A percentile compares a stretch with the other conserved stretches of the same genome.
These are phyloP conservation scores for Lophiostoma macrostomum DNA, from an alignment of 495 filamentous ascomycete species.

Conservation along the genomic window DNA sequence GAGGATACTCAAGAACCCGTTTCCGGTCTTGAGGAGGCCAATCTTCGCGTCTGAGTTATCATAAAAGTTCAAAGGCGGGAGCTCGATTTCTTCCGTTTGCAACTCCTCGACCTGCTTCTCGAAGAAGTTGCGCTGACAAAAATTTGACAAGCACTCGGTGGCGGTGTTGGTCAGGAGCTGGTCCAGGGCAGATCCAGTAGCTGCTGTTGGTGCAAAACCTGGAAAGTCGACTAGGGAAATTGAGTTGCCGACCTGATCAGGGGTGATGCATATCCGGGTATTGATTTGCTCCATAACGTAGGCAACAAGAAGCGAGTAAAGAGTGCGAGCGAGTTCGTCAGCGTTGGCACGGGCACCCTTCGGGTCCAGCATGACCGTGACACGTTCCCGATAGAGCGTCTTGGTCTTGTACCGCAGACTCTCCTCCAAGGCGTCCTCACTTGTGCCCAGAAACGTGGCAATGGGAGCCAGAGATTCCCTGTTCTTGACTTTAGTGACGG, in stretches of 20 bases:
- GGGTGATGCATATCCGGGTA: constrained; percentile 79
- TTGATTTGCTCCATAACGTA: constrained; percentile 92
- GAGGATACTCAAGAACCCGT: constrained; percentile 87
- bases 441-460: constrained; percentile 87
- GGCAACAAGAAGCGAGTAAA: constrained; percentile 94
- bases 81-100: constrained; percentile 85
- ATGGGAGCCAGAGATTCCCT: constrained; percentile 83
- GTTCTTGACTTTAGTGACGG: constrained; percentile 81
- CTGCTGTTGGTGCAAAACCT: constrained; percentile 77
- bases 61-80: constrained; percentile 91
- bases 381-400: constrained; percentile 88
- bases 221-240: constrained; percentile 95
- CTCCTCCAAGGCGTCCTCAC: constrained; percentile 72
- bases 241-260: constrained; percentile 87
- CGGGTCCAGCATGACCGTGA: constrained; percentile 96
- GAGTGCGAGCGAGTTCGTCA: constrained; percentile 85
- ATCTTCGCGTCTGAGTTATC: constrained; percentile 94
- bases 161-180: constrained; percentile 94
- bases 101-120: constrained; percentile 86
- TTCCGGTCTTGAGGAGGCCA: constrained; percentile 83
- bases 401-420: constrained; percentile 93
- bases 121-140: constrained; percentile 93
- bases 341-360: constrained; percentile 85
- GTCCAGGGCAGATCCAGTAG: constrained; percentile 82
- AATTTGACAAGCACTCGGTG: constrained; percentile 84